Base-by-base conservation (phyloP, 2,329 filamentous ascomycete species). In the Zasmidium angulare region DNA sequence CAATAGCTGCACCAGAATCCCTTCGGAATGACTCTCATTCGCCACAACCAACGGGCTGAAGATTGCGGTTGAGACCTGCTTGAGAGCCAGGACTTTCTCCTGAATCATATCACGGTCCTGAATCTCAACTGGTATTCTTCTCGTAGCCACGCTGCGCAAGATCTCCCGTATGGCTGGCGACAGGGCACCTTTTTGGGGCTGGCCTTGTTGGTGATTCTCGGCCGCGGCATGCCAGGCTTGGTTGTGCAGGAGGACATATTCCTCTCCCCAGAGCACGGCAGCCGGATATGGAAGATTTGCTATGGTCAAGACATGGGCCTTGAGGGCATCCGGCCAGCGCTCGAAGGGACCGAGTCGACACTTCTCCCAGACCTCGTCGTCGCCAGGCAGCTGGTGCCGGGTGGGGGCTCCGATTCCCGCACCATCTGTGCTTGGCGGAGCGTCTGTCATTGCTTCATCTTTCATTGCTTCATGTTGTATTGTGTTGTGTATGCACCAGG, bases 261-360 rank as follows among this genome's bases (percentile, higher is more conserved):
- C 69, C 10, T 71, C 62, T 17, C 74, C 74, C 77, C 77, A 79
- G 63, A 78, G 78, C 21, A 80, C 69, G 46, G 76, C 76, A 2
- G 75, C 67, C 11, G 75, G 74, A 59, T 79, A 76, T 11, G 73
- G 68, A 51, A 80, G 72, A 12, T 76, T 73, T 19, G 75, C 68
- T 19, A 78, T 62, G 24, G 76, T 77, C 6, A 56, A 23, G 36
- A 59, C 57, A 36, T 68, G 64, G 9, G 64, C 56, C 49, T 67
- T 66, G 10, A 75, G 57, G 1, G 72, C 47, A 2, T 59, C n/a
- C 0, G 76, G 70, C 77, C 77, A 79, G 21, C 64, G 58, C 1
- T 72, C 61, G 23, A 70, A 71, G 6, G 66, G 58, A 1, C 76
- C 76, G 3, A 78, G 57, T 2, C 66, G 19, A 10, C 71, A 64